These are phyloP conservation scores for Saccharomyces hybrid DNA, from an alignment of 1,139 yeast species.

Conservation along the genomic window DNA sequence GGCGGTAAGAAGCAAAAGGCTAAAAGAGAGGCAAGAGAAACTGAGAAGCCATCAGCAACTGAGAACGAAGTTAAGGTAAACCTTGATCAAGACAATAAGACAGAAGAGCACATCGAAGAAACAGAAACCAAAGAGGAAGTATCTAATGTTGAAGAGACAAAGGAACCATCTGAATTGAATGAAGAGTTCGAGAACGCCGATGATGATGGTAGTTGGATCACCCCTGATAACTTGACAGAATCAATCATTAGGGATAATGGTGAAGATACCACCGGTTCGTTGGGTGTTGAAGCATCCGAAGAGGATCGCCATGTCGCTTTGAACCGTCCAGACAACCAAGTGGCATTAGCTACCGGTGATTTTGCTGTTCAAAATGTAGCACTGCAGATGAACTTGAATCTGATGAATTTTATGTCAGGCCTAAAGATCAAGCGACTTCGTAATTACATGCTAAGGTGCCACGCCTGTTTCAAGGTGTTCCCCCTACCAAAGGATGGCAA, in stretches of 20 bases:
- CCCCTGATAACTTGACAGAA: slow-evolving; percentile 73
- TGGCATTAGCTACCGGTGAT: slow-evolving; percentile 90
- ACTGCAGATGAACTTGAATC: slow-evolving; percentile 78
- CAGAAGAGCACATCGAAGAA: slow-evolving; percentile 8
- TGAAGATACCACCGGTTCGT: slow-evolving; percentile 38
- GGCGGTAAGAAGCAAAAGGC: slow-evolving; percentile 60
- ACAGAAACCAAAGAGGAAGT: slow-evolving; percentile 9
- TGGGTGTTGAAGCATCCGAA: slow-evolving; percentile 27
- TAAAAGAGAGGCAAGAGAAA: slow-evolving; percentile 36
- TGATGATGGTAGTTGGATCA: slow-evolving; percentile 94
- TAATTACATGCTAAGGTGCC: slow-evolving; percentile 92
- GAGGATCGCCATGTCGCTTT: slow-evolving; percentile 18
- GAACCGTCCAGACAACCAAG: slow-evolving; percentile 40
- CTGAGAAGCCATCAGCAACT: slow-evolving; percentile 3
- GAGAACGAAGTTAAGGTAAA: slow-evolving; percentile 2
- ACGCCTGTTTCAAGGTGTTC: slow-evolving; percentile 82
- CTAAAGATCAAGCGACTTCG: slow-evolving; percentile 76
- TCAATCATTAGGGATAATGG: slow-evolving; percentile 59
- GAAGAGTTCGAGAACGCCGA: slow-evolving; percentile 52
- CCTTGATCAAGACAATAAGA: slow-evolving; percentile 10
- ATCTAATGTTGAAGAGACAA: slow-evolving; percentile 8
- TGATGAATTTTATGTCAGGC: slow-evolving; percentile 83
- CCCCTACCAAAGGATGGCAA: slow-evolving; percentile 71
- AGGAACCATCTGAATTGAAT: slow-evolving; percentile 46
- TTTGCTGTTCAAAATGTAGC: slow-evolving; percentile 96